phyloP scores from a whole-genome alignment of 257 asterid species.

The Handroanthus guayacan region DNA sequence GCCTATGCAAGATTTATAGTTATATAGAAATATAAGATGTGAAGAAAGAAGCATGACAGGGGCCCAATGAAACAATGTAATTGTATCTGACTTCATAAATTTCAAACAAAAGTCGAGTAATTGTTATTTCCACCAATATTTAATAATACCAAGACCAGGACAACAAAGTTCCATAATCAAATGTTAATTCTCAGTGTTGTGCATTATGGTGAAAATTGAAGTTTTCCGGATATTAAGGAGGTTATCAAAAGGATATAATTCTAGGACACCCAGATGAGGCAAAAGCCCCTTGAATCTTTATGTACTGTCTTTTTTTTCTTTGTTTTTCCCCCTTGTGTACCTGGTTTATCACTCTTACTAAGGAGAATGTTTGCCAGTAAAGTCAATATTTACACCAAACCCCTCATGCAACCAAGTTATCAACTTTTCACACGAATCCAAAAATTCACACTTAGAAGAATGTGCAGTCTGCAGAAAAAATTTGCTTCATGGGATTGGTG shows the following conservation, averaged over 20 bases:
- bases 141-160: background rate
- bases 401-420: constrained; percentile 4
- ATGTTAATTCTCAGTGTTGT: background rate
- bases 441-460: background rate
- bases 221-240: background rate
- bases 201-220: background rate
- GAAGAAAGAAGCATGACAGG: background rate
- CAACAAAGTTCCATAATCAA: background rate
- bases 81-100: background rate
- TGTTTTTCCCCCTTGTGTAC: no score
- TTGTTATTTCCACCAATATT: background rate
- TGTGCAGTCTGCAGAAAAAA: background rate
- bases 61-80: background rate
- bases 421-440: background rate
- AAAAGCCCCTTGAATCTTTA: background rate
- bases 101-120: background rate
- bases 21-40: background rate
- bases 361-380: background rate
- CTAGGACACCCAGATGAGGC: background rate
- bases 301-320: no score
- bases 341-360: background rate
- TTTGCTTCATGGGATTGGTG: background rate
- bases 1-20: background rate
- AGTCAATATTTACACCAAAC: background rate
- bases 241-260: background rate